Evolutionary conservation across 257 asterid genomes (phyloP), one percentile per base, ranked within the genome.

Genomic region (Lycium barbarum): DNA sequence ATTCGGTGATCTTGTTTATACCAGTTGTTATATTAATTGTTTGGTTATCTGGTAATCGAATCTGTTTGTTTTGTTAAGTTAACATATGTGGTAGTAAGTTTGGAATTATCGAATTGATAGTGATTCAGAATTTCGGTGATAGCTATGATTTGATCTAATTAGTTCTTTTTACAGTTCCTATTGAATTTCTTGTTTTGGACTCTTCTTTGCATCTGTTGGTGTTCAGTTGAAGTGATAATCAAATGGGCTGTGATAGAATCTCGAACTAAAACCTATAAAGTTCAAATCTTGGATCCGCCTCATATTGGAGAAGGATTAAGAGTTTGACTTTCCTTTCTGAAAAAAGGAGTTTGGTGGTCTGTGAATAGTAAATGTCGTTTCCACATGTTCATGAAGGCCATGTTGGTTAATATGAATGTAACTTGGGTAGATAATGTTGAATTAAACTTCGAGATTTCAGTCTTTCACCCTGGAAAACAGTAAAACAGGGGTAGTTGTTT

Each of bases 141-240:
- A 13, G 63, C 22, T 76, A 26, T 4, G 82, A 76, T 76, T 76
- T 53, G 81, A 51, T 76, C 81, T 49, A 20, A 57, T 76, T 15
- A 51, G 2, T 22, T 7, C 17, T 22, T 74, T 49, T 51, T 76
- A 73, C 38, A 5, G 57, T 45, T 18, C 1, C 10, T 0, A 15
- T 22, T 26, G 65, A 53, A 76, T 26, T 26, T 17, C 26, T 76
- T 13, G 15, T 14, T 49, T 49, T 11, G 20, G 80, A 49, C n/a
- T 74, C 40, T 22, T 3, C 13, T 74, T 74, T 74, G n/a, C 13
- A 26, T 45, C 59, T 22, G 18, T n/a, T 49, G 13, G 62, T 49
- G 20, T 49, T 76, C 11, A 13, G 82, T 76, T 51, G 81, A 76
- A 76, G 62, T 51, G 45, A 20, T 61, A n/a, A 61, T n/a, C 35